A percentile compares a stretch with the other conserved stretches of the same genome.
phyloP scores from a whole-genome alignment of 805 yeast genomes.

The Schizosaccharomyces lindneri region DNA sequence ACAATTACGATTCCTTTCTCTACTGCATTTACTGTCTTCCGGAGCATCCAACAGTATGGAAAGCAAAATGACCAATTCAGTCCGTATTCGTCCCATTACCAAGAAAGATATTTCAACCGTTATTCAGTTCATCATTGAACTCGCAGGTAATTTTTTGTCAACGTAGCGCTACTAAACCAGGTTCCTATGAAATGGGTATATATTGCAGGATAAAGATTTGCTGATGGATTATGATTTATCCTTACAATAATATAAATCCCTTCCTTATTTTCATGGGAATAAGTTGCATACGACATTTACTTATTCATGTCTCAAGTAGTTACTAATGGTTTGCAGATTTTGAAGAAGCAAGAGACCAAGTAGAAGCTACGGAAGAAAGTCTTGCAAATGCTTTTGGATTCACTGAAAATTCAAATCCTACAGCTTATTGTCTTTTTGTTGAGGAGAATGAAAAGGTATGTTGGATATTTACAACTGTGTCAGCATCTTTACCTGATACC shows the following conservation, averaged over 20 bases:
- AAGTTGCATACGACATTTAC: too few species aligned
- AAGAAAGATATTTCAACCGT: background rate
- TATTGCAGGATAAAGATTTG: too few species aligned
- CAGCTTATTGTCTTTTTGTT: background rate
- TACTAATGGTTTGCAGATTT: background rate
- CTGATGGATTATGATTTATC: too few species aligned
- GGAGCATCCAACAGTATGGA: too few species aligned
- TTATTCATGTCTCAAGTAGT: too few species aligned
- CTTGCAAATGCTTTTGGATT: background rate
- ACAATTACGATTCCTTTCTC: too few species aligned
- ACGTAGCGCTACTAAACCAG: too few species aligned
- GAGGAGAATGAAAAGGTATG: background rate
- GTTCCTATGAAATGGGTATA: too few species aligned
- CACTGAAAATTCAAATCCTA: background rate
- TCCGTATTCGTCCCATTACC: background rate
- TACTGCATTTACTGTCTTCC: too few species aligned
- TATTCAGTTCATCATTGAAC: background rate
- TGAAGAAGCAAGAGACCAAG: background rate
- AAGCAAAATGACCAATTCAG: background rate
- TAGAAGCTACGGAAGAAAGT: background rate
- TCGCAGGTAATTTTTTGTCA: background rate
- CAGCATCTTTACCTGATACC: background rate
- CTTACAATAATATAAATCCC: too few species aligned
- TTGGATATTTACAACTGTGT: background rate
- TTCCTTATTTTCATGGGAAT: too few species aligned